phyloP scores from a whole-genome alignment of 306 rosid genomes.

The Hylodesmum podocarpum region DNA sequence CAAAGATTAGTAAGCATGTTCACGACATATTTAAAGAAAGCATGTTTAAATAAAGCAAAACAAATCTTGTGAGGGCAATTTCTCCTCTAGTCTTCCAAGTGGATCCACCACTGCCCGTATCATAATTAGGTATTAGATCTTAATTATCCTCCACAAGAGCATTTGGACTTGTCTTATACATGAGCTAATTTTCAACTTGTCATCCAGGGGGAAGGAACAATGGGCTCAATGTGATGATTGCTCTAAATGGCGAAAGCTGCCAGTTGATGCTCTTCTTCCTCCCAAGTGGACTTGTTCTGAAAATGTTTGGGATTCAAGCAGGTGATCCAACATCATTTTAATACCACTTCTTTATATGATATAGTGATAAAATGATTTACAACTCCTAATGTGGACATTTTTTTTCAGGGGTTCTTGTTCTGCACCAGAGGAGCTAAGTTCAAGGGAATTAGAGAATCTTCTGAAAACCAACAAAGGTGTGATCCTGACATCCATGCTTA shows the following conservation, averaged over 20 bases:
- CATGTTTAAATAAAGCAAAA: too few relatives aligned
- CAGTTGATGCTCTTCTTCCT: constrained; percentile 84
- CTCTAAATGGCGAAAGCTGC: constrained; percentile 93
- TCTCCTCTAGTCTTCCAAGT: too few relatives aligned
- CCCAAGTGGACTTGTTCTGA: constrained; percentile 90
- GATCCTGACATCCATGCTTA: constrained; percentile 14
- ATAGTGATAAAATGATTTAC: constrained; percentile 22
- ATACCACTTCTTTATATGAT: constrained; percentile 11
- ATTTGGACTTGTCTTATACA: background rate
- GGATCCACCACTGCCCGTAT: too few relatives aligned
- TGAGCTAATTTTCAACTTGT: constrained; percentile 10
- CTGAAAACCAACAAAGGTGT: constrained; percentile 68
- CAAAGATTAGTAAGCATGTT: too few relatives aligned
- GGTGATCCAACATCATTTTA: constrained; percentile 43
- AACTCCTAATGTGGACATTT: constrained; percentile 10
- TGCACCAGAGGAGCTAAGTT: constrained; percentile 64
- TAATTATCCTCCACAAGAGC: background rate
- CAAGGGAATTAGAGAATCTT: constrained; percentile 74
- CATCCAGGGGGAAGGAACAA: constrained; percentile 74
- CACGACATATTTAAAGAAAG: too few relatives aligned
- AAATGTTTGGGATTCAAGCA: constrained; percentile 83
- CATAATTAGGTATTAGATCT: constrained; percentile 16
- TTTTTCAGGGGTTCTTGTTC: constrained; percentile 64
- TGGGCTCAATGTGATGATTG: constrained; percentile 98
- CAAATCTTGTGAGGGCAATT: too few relatives aligned